phyloP scores from a whole-genome alignment of 208 protist genomes.

The Novymonas esmeraldas region DNA sequence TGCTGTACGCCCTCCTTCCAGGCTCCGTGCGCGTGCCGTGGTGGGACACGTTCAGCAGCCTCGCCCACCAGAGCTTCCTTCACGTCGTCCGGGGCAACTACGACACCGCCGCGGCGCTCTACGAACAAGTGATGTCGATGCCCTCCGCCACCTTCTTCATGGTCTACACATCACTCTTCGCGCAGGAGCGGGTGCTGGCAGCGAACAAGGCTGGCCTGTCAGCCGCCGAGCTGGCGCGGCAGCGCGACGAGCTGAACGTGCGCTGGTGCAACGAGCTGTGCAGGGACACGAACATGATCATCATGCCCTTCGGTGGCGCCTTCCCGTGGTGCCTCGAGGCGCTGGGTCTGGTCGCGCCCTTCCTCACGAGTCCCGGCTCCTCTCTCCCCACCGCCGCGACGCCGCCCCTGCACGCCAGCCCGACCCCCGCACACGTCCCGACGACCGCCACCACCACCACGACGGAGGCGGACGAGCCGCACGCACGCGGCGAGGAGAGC shows the following conservation, averaged over 20 bases:
- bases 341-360: neutral
- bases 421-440: too few relatives aligned
- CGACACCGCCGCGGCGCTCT: constrained; percentile 7
- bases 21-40: constrained; percentile 17
- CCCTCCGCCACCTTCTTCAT: constrained; percentile 3
- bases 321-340: constrained; percentile 6
- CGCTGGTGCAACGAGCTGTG: constrained; percentile 15
- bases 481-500: neutral
- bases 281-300: neutral
- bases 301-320: constrained; percentile 8
- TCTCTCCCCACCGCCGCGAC: too few relatives aligned
- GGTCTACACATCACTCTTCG: constrained; percentile 8
- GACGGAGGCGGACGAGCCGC: too few relatives aligned
- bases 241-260: constrained; percentile 23
- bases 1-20: constrained; percentile 37
- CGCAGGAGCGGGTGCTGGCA: constrained; percentile 13
- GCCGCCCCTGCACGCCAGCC: too few relatives aligned
- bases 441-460: too few relatives aligned
- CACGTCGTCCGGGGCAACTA: constrained; percentile 16
- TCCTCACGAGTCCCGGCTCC: too few relatives aligned
- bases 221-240: constrained; percentile 20
- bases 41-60: constrained; percentile 22
- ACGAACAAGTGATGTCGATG: constrained; percentile 1
- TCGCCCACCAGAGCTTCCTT: constrained; percentile 26
- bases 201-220: constrained; percentile 18